phyloP scores from a whole-genome alignment of 108 stramenopile species.

The Nannochloropsis salina region DNA sequence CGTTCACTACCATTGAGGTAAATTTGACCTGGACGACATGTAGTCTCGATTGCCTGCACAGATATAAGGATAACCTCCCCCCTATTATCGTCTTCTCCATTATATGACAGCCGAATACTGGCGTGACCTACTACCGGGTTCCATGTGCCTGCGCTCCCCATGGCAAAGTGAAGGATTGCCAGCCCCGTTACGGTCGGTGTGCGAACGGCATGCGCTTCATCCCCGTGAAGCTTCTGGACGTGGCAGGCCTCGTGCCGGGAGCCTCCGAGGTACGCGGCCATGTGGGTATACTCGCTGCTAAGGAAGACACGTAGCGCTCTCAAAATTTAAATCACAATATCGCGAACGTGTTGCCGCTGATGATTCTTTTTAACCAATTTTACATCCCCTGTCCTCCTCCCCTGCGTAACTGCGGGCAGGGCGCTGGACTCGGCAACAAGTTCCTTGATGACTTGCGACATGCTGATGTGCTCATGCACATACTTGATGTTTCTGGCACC shows the following conservation, averaged over 20 bases:
- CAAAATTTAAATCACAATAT: too few species aligned
- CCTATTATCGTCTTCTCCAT: too few species aligned
- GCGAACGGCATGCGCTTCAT: constrained; percentile 2
- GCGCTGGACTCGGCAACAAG: constrained; percentile 16
- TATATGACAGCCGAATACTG: background rate
- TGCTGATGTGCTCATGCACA: constrained; percentile 16
- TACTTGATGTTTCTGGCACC: background rate
- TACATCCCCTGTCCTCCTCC: background rate
- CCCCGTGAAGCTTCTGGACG: constrained; percentile 18
- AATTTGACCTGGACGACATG: background rate
- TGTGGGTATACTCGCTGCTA: too few species aligned
- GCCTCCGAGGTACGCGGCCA: background rate
- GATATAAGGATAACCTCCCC: background rate
- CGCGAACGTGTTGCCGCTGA: too few species aligned
- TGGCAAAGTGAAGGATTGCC: background rate
- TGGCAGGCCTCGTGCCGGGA: constrained; percentile 20
- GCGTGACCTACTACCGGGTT: background rate
- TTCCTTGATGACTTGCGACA: constrained; percentile 18
- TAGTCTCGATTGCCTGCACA: too few species aligned
- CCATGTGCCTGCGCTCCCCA: background rate
- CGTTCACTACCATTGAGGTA: constrained; percentile 23
- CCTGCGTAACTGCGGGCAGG: background rate
- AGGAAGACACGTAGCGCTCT: too few species aligned
- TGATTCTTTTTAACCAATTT: background rate
- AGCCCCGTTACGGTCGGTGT: constrained; percentile 21